These are phyloP conservation scores for Datisca glomerata DNA, from an alignment of 306 rosid species.

Conservation along the genomic window DNA sequence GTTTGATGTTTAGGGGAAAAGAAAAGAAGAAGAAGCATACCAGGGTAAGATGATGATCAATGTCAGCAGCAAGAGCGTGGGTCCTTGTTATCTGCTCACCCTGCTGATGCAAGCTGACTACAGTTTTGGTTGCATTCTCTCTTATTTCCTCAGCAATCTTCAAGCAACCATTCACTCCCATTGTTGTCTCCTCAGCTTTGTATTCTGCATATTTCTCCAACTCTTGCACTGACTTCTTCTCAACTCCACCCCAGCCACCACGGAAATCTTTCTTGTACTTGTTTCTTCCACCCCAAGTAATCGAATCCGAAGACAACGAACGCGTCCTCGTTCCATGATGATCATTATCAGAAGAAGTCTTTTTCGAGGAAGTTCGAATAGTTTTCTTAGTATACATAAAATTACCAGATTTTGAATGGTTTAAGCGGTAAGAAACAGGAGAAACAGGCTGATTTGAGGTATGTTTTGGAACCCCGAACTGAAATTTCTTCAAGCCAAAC, in stretches of 20 bases:
- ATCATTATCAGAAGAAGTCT: conserved; percentile 22
- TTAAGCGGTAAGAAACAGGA: neutral
- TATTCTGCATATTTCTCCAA: conserved; percentile 71
- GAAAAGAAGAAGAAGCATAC: too few relatives aligned
- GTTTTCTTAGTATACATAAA: conserved; percentile 1
- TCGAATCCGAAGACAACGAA: conserved; percentile 22
- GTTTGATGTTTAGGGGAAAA: too few relatives aligned
- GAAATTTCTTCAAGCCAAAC: conserved; percentile 10
- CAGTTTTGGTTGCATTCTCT: conserved; percentile 77
- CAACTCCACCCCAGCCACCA: conserved; percentile 77
- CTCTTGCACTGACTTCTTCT: conserved; percentile 80
- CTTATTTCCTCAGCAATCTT: conserved; percentile 91
- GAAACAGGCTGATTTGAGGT: conserved; percentile 2
- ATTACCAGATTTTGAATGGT: neutral
- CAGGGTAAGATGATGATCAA: conserved; percentile 85
- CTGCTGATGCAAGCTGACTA: conserved; percentile 79
- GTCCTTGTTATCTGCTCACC: conserved; percentile 89
- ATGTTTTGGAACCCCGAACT: conserved; percentile 2
- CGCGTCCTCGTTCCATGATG: conserved; percentile 27
- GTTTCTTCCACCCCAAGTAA: conserved; percentile 34
- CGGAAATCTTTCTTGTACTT: conserved; percentile 63
- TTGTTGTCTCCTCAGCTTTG: conserved; percentile 87
- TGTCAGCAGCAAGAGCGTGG: conserved; percentile 75
- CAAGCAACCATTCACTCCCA: conserved; percentile 56
- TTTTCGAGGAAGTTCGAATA: conserved; percentile 3